Percentiles rank a stretch among this genome's conserved stretches.
phyloP scores from a whole-genome alignment of 306 rosid genomes.

The Dalbergia cultrata region DNA sequence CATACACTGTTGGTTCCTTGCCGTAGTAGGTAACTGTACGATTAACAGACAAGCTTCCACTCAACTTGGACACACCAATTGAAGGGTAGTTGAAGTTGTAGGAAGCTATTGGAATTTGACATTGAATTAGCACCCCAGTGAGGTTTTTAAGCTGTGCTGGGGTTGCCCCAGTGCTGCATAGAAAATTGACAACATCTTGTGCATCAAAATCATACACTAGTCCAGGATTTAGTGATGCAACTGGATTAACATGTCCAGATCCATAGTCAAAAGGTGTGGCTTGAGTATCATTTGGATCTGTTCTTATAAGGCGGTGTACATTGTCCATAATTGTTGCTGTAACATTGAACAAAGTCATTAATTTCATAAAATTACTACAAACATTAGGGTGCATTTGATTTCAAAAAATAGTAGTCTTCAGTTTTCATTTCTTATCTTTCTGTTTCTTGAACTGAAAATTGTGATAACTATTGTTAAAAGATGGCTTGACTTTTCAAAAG shows the following conservation, averaged over 20 bases:
- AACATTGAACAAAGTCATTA: slow-evolving; percentile 39
- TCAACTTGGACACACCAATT: slow-evolving; percentile 72
- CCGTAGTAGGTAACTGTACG: slow-evolving; percentile 71
- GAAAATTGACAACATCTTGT: slow-evolving; percentile 65
- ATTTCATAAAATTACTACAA: too few relatives aligned
- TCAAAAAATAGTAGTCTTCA: too few relatives aligned
- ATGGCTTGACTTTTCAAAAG: too few relatives aligned
- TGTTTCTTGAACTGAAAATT: too few relatives aligned
- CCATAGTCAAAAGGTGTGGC: slow-evolving; percentile 71
- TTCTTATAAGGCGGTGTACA: slow-evolving; percentile 50
- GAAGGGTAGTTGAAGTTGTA: slow-evolving; percentile 80
- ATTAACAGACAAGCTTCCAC: slow-evolving; percentile 67
- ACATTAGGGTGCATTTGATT: too few relatives aligned
- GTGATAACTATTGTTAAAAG: too few relatives aligned
- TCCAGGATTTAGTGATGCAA: slow-evolving; percentile 67
- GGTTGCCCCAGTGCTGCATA: slow-evolving; percentile 68
- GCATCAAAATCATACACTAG: slow-evolving; percentile 65
- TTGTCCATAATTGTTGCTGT: slow-evolving; percentile 65
- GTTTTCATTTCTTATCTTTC: too few relatives aligned
- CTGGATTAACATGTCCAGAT: slow-evolving; percentile 71
- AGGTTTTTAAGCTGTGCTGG: slow-evolving; percentile 69
- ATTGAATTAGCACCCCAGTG: slow-evolving; percentile 50
- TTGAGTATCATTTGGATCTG: slow-evolving; percentile 73
- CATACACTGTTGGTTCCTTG: slow-evolving; percentile 53
- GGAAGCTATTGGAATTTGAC: slow-evolving; percentile 58